A percentile compares a stretch with the other conserved stretches of the same genome.
These are phyloP conservation scores for Astrocystis sublimbata DNA, from an alignment of 495 filamentous ascomycete genomes.

Conservation along the genomic window DNA sequence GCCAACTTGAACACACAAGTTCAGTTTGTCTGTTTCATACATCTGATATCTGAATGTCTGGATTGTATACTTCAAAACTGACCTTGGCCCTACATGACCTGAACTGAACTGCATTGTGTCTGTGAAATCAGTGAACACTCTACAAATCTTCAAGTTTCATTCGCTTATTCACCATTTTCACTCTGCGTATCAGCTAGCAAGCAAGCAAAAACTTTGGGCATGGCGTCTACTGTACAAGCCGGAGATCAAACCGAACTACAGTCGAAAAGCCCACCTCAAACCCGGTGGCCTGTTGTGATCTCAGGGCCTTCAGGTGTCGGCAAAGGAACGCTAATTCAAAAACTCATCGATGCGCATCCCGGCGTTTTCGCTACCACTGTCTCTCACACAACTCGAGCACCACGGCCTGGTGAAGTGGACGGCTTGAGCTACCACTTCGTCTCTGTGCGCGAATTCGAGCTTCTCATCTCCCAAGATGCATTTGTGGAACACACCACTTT, in stretches of 20 bases:
- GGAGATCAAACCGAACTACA: constrained; percentile 1
- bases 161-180: background rate
- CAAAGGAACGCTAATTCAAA: constrained; percentile 60
- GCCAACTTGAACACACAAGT: too few relatives aligned
- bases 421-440: constrained; percentile 62
- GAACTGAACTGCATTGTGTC: constrained; percentile 11
- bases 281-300: constrained; percentile 58
- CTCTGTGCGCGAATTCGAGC: constrained; percentile 52
- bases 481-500: constrained; percentile 69
- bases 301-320: constrained; percentile 65
- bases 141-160: background rate
- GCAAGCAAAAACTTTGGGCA: background rate
- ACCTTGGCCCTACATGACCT: too few relatives aligned
- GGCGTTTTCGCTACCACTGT: constrained; percentile 63
- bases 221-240: background rate
- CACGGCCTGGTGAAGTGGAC: constrained; percentile 58
- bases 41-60: too few relatives aligned
- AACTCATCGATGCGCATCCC: constrained; percentile 60
- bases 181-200: background rate
- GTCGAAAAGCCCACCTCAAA: constrained; percentile 8
- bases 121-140: constrained; percentile 1
- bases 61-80: too few relatives aligned
- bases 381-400: constrained; percentile 61
- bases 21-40: too few relatives aligned
- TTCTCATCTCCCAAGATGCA: constrained; percentile 51